Evolutionary conservation across 1,284 basidiomycete genomes (phyloP), one percentile per base, ranked within the genome.

Genomic region (Apiotrichum akiyoshidainum): DNA sequence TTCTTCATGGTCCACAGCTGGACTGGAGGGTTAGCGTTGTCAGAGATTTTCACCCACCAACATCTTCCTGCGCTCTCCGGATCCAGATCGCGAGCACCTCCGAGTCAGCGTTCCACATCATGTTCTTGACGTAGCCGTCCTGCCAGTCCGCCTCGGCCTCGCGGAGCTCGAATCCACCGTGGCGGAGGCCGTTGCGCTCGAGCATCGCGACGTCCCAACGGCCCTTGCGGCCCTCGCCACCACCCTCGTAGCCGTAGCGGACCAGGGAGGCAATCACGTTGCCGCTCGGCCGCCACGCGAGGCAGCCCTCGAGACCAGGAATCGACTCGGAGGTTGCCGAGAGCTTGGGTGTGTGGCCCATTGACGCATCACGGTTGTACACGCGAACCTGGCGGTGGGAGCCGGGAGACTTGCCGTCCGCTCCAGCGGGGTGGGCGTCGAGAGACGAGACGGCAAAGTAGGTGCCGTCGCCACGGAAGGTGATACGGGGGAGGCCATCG

Each of bases 1-100:
- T 99, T 99, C 50, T 89, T 87, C 26, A 84, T 92, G 0, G 92
- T 90, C 92, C 93, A 99, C 2, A 99, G 80, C 78, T 99, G 96
- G 21, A 99, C 90, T 87, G 65, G 55, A 52, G 26, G 26, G 54
- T 69, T 26, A 66, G 66, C 54, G 19, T 34, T 13, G 31, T 14
- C n/a, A 31, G 14, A 14, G 39, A 11, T 8, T 33, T 33, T 11
- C 12, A 76, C 84, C 74, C 68, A 90, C 89, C 85, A 47, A 87
- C 78, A 76, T 92, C 88, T 2, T 82, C 83, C 2, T 81, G 80
- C n/a, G 55, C 57, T 33, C 83, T 77, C 69, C 88, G 85, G 35
- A 95, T 81, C 89, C 92, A 95, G 0, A 97, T 81, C 0, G 87
- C 88, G 14, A 99, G 79, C 1, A 96, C 82, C 58, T 85, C 87